phyloP scores from a whole-genome alignment of 2,329 filamentous ascomycete species.

The Ophiostoma pallidulum region DNA sequence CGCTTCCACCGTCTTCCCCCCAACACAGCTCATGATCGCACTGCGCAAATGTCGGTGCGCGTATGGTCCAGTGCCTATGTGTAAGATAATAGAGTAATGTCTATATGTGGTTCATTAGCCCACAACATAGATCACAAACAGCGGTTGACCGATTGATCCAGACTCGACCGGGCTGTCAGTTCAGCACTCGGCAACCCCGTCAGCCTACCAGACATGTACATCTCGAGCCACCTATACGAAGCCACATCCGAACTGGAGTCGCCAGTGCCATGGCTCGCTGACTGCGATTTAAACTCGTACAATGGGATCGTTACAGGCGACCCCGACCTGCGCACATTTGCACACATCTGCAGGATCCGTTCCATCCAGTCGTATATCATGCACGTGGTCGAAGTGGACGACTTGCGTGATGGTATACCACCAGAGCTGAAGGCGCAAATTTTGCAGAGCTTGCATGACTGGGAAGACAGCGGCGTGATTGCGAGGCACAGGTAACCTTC shows the following conservation, averaged over 20 bases:
- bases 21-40: neutral
- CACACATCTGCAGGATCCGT: slow-evolving; percentile 10
- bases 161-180: slow-evolving; percentile 7
- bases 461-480: slow-evolving; percentile 7
- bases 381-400: slow-evolving; percentile 2
- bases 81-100: neutral
- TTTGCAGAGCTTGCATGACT: slow-evolving; percentile 1
- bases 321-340: slow-evolving; percentile 10
- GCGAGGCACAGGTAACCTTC: slow-evolving; percentile 5
- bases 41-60: slow-evolving; percentile 2
- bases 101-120: no score
- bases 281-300: neutral
- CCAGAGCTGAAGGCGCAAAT: slow-evolving; percentile 5
- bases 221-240: slow-evolving; percentile 6
- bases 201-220: slow-evolving; percentile 11
- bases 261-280: slow-evolving; percentile 5
- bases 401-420: neutral
- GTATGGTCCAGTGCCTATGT: slow-evolving; percentile 12
- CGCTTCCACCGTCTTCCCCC: slow-evolving; percentile 5
- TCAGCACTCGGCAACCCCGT: slow-evolving; percentile 7
- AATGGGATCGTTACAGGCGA: neutral
- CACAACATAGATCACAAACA: no score
- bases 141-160: neutral
- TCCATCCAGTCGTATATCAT: slow-evolving; percentile 2
- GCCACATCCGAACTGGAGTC: neutral